A percentile compares a stretch with the other conserved stretches of the same genome.
phyloP scores from a whole-genome alignment of 306 rosid genomes.

The Luffa aegyptiaca region DNA sequence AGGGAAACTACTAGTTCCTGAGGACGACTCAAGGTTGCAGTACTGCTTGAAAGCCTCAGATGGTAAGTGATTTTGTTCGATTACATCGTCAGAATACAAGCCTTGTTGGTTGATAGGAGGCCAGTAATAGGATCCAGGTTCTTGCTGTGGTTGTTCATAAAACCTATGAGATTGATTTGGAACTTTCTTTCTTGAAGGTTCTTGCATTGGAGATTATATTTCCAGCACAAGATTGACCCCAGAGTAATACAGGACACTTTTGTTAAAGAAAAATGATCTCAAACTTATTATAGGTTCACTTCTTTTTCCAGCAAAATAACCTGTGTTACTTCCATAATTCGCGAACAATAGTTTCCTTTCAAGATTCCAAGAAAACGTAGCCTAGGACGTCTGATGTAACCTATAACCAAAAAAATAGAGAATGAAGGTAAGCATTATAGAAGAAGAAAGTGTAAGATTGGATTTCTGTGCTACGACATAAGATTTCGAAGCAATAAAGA shows the following conservation, averaged over 20 bases:
- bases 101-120: constrained; percentile 24
- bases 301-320: neutral
- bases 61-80: constrained; percentile 33
- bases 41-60: constrained; percentile 26
- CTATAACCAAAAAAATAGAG: neutral
- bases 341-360: neutral
- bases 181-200: constrained; percentile 33
- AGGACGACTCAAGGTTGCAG: constrained; percentile 52
- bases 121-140: constrained; percentile 30
- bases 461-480: neutral
- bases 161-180: constrained; percentile 30
- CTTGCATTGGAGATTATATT: constrained; percentile 26
- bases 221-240: neutral
- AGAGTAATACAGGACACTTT: constrained; percentile 11
- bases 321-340: neutral
- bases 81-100: constrained; percentile 36
- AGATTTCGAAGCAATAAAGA: neutral
- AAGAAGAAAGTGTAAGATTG: neutral
- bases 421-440: neutral
- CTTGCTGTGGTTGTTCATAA: constrained; percentile 30
- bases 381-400: neutral
- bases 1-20: constrained; percentile 36
- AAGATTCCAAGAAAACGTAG: neutral
- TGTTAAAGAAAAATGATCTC: neutral
- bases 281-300: constrained; percentile 12